Evolutionary conservation across 148 eudicot species (phyloP), one percentile per base, ranked within the genome.

Genomic region (Nyssa sinensis): DNA sequence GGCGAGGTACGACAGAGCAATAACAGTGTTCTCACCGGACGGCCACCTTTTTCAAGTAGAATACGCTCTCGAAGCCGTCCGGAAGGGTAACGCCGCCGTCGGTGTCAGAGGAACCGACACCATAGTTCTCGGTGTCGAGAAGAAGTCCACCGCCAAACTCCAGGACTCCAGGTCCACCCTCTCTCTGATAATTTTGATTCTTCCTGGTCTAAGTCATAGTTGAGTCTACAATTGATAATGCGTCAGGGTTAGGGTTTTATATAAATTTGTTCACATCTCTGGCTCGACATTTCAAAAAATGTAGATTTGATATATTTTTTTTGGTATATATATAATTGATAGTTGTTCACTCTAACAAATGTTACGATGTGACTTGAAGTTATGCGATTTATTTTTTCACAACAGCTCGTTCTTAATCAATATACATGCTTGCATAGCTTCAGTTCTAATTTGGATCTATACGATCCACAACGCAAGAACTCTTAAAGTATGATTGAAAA

Each of bases 21-120:
- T 94, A 31, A 94, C 98, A 4, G 98, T 94, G 12, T 94, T 94
- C 81, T 94, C 98, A 5, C 98, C 98, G 32, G 98, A 94, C 81
- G 98, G 98, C 29, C 98, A 94, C 74, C 87, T 94, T n/a, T 94
- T 94, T 67, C 98, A 94, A 76, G 98, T 94, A 3, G 98, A 94
- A 49, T 94, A 94, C 86, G 98, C 98, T 1, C 90, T 94, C 41
- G 98, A 94, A 86, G 98, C 98, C 62, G 98, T 94, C 28, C 91
- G 98, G 16, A 94, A 94, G 75, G 98, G 98, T 11, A 94, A 94
- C 87, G 97, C 98, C 74, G 97, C 90, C 86, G 95, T 94, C 75
- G 98, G 95, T 19, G 97, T 94, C 21, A 87, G 98, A 28, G 98
- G 98, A 63, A 77, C 92, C 64, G 98, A 94, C 72, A 83, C 83